Conservation (phyloP, 495 filamentous ascomycete species). For the Xylaria intraflava region DNA sequence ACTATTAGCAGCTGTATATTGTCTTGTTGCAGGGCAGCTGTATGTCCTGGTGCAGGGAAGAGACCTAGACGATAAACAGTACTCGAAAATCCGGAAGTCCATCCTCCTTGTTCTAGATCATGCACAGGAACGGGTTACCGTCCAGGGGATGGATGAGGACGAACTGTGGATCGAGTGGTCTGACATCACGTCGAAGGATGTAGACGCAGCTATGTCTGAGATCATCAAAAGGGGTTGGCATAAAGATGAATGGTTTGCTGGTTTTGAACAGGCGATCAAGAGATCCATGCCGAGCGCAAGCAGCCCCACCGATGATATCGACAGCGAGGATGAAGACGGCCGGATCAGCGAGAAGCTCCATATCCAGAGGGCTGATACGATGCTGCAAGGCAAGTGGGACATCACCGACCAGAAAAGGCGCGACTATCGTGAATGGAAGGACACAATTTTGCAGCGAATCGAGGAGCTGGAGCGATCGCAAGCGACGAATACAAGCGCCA, state of each 20-base stretch:
- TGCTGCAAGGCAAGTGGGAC: slow-evolving; percentile 81
- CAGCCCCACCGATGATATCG: slow-evolving; percentile 16
- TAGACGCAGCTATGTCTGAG: slow-evolving; percentile 53
- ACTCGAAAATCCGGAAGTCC: slow-evolving; percentile 33
- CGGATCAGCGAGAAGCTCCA: slow-evolving; percentile 25
- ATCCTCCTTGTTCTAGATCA: slow-evolving; percentile 33
- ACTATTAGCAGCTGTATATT: slow-evolving; percentile 62
- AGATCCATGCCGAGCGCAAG: slow-evolving; percentile 1
- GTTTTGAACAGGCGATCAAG: slow-evolving; percentile 35
- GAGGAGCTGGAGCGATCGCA: slow-evolving; percentile 39
- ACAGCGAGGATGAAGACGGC: slow-evolving; percentile 23
- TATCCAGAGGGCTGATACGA: slow-evolving; percentile 55
- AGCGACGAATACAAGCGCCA: slow-evolving; percentile 24
- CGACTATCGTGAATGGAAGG: slow-evolving; percentile 70
- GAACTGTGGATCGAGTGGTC: slow-evolving; percentile 43
- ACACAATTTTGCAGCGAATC: slow-evolving; percentile 52
- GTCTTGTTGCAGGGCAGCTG: slow-evolving; percentile 49
- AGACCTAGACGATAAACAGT: slow-evolving; percentile 31
- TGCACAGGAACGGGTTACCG: slow-evolving; percentile 25
- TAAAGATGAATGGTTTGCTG: slow-evolving; percentile 60
- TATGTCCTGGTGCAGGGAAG: slow-evolving; percentile 29
- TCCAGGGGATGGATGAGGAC: slow-evolving; percentile 30
- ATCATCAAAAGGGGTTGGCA: slow-evolving; percentile 56
- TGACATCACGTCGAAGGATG: slow-evolving; percentile 40
- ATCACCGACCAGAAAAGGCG: slow-evolving; percentile 61